Evolutionary conservation across 2,329 filamentous ascomycete genomes (phyloP), one percentile per base, ranked within the genome.

Genomic region (Achaetomium macrosporum): DNA sequence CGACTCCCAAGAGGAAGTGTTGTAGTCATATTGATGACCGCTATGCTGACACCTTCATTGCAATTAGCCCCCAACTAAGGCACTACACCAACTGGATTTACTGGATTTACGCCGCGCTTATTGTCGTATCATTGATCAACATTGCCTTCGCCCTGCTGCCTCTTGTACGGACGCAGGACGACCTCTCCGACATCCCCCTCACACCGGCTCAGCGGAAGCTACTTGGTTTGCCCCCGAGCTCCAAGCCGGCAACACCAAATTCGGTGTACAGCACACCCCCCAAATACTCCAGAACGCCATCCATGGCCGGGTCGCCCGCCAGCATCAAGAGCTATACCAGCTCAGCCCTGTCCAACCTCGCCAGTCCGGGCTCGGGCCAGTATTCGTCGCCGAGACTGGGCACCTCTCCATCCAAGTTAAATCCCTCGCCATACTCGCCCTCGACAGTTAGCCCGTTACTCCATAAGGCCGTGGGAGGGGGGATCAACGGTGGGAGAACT

Each of bases 181-280:
- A 90, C 57, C 79, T 96, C 58, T 76, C 84, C 68, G 93, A 99
- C 68, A 95, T 99, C 47, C 84, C 92, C 56, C 79, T 99, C 60
- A 96, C 92, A 1, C 85, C 88, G n/a, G 83, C 84, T 12, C 93
- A 97, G 73, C 87, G 92, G 56, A 79, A 84, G 58, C 79, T 96
- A 13, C 82, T 99, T 47, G 91, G 90, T 44, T 81, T 99, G 3
- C 80, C 85, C 37, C 85, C 89, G 2, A 81, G 77, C 54, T 76
- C 78, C 2, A 70, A 73, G 2, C 74, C 80, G 2, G 79, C 86
- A 0, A 87, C 85, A 0, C 85, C 89, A 2, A 78, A 80, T 49
- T 84, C 86, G 40, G 80, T 81, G 53, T 95, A 88, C 69, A 83
- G 86, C 62, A 96, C 92, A 0, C 92, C 92, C 4, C 92, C 92